A percentile compares a stretch with the other conserved stretches of the same genome.
These are phyloP conservation scores for Trichosporon ovoides DNA, from an alignment of 1,284 basidiomycete genomes.

Conservation along the genomic window DNA sequence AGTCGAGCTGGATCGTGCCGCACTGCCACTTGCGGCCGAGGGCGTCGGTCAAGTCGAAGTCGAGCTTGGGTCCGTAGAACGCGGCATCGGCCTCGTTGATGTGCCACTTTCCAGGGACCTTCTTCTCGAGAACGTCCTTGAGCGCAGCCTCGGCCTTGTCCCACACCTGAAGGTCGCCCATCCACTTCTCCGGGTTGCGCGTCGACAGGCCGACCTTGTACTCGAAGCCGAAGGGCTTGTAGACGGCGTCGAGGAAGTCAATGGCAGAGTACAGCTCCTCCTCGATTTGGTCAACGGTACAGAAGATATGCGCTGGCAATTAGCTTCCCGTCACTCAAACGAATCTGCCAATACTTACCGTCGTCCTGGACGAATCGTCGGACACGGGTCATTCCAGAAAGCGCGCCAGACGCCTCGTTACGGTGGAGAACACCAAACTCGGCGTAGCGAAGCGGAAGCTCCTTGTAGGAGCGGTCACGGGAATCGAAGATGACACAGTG, in stretches of 20 bases:
- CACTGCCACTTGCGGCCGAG: constrained; percentile 92
- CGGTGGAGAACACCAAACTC: constrained; percentile 98
- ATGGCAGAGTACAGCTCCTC: constrained; percentile 82
- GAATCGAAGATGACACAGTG: constrained; percentile 96
- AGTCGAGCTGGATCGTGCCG: constrained; percentile 93
- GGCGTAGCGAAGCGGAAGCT: constrained; percentile 93
- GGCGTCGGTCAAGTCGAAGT: constrained; percentile 94
- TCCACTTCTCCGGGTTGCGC: constrained; percentile 82
- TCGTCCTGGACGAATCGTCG: constrained; percentile 96
- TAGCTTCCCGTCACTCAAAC: constrained; percentile 36
- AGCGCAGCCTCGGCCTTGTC: constrained; percentile 81
- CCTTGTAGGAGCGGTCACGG: constrained; percentile 88
- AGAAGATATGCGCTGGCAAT: constrained; percentile 63
- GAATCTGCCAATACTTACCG: constrained; percentile 45
- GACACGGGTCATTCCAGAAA: constrained; percentile 90
- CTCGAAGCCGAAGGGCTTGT: constrained; percentile 95
- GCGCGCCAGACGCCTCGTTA: constrained; percentile 92
- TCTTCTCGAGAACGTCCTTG: constrained; percentile 73
- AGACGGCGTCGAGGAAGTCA: constrained; percentile 90
- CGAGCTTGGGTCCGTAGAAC: constrained; percentile 91
- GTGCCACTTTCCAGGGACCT: constrained; percentile 86
- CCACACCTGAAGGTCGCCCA: constrained; percentile 88
- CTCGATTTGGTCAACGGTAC: constrained; percentile 87
- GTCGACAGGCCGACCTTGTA: constrained; percentile 95
- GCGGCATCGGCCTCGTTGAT: constrained; percentile 95